Evolutionary conservation across 2,329 filamentous ascomycete genomes (phyloP).

Genomic region (Ophiostoma tasmaniense): DNA sequence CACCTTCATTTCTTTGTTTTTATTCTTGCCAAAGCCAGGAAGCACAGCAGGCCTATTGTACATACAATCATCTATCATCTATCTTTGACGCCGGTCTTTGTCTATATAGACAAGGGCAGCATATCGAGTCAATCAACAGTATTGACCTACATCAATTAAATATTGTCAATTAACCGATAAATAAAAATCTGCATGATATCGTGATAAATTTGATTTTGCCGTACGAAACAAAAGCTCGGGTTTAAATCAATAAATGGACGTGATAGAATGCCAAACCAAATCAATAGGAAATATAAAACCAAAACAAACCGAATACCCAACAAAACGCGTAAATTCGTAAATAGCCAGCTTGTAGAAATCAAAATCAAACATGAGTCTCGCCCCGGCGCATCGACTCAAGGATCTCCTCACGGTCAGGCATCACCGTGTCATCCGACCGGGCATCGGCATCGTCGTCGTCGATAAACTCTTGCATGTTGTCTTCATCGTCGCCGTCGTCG

Average conservation of each 20-base stretch:
- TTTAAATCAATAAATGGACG: no score
- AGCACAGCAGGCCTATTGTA: constrained; percentile 1
- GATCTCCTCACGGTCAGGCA: constrained; percentile 21
- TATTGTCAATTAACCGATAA: background rate
- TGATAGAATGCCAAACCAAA: background rate
- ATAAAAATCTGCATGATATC: background rate
- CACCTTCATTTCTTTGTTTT: background rate
- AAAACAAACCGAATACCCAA: background rate
- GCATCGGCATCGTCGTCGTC: constrained; percentile 20
- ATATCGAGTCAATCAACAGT: background rate
- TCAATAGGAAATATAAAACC: no score
- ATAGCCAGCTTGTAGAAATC: background rate
- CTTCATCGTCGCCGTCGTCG: background rate
- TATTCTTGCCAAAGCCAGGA: background rate
- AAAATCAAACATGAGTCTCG: background rate
- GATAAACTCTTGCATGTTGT: constrained; percentile 14
- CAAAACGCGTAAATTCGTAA: background rate
- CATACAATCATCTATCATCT: constrained; percentile 1
- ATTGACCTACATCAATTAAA: background rate
- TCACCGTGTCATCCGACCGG: constrained; percentile 19
- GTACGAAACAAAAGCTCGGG: no score
- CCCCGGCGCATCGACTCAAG: constrained; percentile 10
- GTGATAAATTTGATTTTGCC: background rate
- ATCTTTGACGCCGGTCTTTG: background rate
- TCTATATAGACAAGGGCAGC: background rate